Base-by-base conservation (phyloP, 2,329 filamentous ascomycete genomes). In the Cadophora sp. region DNA sequence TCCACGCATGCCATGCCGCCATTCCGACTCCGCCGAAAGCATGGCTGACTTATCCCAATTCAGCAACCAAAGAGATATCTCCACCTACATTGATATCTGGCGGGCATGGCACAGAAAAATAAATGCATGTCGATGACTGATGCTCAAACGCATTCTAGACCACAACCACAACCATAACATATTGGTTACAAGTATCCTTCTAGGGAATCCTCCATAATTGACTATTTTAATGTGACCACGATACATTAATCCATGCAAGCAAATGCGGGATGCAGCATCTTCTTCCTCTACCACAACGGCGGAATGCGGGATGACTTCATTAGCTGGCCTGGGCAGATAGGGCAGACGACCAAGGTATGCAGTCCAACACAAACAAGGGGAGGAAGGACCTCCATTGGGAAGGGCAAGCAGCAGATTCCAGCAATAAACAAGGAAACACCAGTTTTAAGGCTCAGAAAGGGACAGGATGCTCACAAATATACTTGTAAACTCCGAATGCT, bases 281-380 rank as follows among this genome's bases (percentile, higher is more conserved):
- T 12, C 27, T 29, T n/a, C 27, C 19, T n/a, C 26, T 6, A 55
- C 14, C 51, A 53, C 6, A 53, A 53, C 50, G 51, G 51, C 27
- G 51, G 51, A 55, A 55, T 55, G 51, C 51, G 56, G 56, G 43
- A 59, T 59, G 34, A 59, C 56, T 59, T 59, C 56, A 59, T 59
- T 22, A 40, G 34, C 56, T 12, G 12, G 56, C 22, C 56, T 26
- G 31, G 31, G 12, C 31, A 59, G 8, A n/a, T 22, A 59, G 11
- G 8, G 11, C 22, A 6, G 1, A 4, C 3, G 4, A 48, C 5
- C 43, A 8, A 24, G 22, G 12, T 43, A 16, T 40, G 55, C n/a
- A 14, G 22, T 43, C 8, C 56, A 6, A 59, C 19, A 43, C 31
- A 59, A 59, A 59, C 56, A 55, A 55, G 51, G 56, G n/a, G 37